Evolutionary conservation across 1,139 yeast genomes (phyloP), one percentile per base, ranked within the genome.

Genomic region (Saccharomyces hybrid): DNA sequence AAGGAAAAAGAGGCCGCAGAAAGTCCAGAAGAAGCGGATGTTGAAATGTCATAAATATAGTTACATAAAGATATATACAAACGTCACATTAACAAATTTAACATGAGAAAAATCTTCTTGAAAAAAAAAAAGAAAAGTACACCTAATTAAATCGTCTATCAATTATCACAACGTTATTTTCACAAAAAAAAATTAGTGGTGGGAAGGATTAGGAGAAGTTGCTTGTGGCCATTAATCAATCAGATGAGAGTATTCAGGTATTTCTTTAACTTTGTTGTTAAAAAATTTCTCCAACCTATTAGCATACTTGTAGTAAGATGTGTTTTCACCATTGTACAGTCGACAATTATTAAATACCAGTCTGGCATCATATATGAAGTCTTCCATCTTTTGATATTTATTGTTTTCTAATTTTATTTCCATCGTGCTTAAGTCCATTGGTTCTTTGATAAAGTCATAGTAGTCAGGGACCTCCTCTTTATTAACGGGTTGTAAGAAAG

Each of bases 371-470:
- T 90, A 88, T 56, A 91, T 78, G 69, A 91, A 95, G 67, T 89
- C 93, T 62, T 90, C 97, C 79, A 95, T 86, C 11, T 20, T 20
- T 20, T 20, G 23, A 2, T 20, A 20, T 20, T 20, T 20, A 20
- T 20, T 20, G 23, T 20, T 88, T 81, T 58, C 99, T 48, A 95
- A 77, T 67, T 91, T 88, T 67, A 81, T 85, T 67, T 93, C 99
- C 97, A 95, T 93, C 0, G 98, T 90, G 28, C 95, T 83, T 54
- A 93, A 75, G 69, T 95, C 99, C 99, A 95, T 95, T n/a, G 99
- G 99, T 69, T 93, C 98, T 67, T 91, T 90, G 59, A 93, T 93
- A 31, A 93, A 95, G 62, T 89, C 96, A 69, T 93, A 93, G 69
- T 95, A 95, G 70, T 95, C 99, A 0, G 96, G 90, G 14, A 95